Base-by-base conservation (phyloP, 441 rosid genomes). In the Metrosideros polymorpha region DNA sequence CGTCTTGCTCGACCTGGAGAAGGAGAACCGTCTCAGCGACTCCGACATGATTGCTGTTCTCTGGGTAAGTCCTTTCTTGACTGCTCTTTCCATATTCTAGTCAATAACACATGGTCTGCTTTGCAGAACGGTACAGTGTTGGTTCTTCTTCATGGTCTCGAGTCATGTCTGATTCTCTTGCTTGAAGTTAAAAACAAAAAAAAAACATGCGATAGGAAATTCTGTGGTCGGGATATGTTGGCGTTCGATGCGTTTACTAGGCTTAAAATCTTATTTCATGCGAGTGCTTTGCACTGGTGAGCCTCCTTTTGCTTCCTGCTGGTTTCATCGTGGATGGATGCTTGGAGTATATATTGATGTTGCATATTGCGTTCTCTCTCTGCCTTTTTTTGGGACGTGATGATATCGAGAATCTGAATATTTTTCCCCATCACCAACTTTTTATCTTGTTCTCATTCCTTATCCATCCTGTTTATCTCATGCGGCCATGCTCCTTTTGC, bases 41-140 rank as follows among this genome's bases (percentile, higher is more conserved):
- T 87, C 97, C 17, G 99, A 96, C 85, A 94, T 95, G 94, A 91
- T 94, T 77, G 96, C 98, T 86, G 95, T 96, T 83, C 86, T 96
- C 86, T 96, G 98, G 96, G 99, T 95, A 91, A 32, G 87, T 42
- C 84, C 42, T 49, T 4, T 12, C 6, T 32, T 49, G n/a, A 51
- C 12, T 50, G 25, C n/a, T n/a, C 47, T 53, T 43, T 29, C 18
- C 29, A 25, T 3, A 30, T 45, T 56, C 84, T 27, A 7, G 9
- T 61, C 18, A n/a, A 2, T 25, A 14, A 24, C 24, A 3, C 17
- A 4, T 43, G 43, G 19, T 45, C 25, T 75, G 43, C 55, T 24
- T 25, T 39, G n/a, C 49, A 22, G 79, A 71, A 59, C n/a, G 22
- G 24, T 9, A 0, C 24, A 19, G 7, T 18, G 75, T 66, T 24